These are phyloP conservation scores for Eucalyptus melliodora DNA, from an alignment of 345 rosid genomes.

Conservation along the genomic window DNA sequence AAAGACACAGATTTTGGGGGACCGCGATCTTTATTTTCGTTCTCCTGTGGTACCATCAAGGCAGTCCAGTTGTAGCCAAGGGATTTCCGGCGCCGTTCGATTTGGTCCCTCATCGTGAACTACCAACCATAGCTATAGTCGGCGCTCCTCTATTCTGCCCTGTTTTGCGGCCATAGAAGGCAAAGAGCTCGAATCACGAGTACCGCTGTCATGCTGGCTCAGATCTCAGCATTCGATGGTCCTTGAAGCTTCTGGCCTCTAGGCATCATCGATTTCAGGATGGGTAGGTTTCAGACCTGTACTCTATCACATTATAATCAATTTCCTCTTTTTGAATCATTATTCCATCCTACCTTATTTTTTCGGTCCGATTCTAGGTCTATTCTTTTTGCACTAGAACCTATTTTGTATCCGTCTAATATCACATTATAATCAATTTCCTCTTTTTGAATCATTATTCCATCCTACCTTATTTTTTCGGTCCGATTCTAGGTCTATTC, in stretches of 20 bases:
- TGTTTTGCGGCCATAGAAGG: neutral
- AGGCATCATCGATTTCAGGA: fast-evolving
- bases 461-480: too few relatives aligned
- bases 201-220: neutral
- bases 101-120: neutral
- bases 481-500: neutral
- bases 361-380: neutral
- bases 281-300: neutral
- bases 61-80: neutral
- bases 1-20: neutral
- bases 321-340: too few relatives aligned
- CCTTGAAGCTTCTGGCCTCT: neutral
- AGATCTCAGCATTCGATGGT: neutral
- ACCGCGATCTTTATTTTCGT: neutral
- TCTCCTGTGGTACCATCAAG: neutral
- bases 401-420: too few relatives aligned
- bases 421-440: too few relatives aligned
- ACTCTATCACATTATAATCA: too few relatives aligned
- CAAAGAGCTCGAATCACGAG: neutral
- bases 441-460: too few relatives aligned
- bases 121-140: neutral
- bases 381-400: neutral
- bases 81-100: neutral
- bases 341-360: too few relatives aligned
- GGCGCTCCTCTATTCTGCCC: neutral